phyloP scores from a whole-genome alignment of 108 stramenopile species.

The Aurantiochytrium sp. region DNA sequence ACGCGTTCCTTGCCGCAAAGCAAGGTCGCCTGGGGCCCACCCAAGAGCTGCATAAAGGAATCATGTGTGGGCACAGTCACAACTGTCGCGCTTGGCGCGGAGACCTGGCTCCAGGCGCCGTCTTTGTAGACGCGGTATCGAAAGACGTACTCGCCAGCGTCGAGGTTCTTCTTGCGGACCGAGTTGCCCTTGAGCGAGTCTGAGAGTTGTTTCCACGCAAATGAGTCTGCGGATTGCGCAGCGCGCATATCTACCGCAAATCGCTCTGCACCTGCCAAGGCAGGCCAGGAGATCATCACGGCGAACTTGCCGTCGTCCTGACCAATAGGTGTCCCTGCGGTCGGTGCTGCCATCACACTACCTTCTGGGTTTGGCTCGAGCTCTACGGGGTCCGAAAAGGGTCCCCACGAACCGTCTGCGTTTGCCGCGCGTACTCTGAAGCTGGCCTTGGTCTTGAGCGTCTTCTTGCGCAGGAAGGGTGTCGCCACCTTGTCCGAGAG shows the following conservation, averaged over 20 bases:
- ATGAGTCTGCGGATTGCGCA: not conserved
- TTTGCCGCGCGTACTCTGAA: not conserved
- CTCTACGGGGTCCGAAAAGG: not conserved
- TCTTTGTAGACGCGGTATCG: not conserved
- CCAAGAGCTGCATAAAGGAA: not conserved
- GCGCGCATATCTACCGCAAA: not conserved
- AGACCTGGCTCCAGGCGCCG: not conserved
- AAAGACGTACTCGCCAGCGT: not conserved
- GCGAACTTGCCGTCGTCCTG: not conserved
- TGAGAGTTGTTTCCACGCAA: not conserved
- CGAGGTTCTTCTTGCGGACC: slow-evolving; percentile 1
- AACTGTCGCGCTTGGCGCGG: not conserved
- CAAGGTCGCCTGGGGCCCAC: not conserved
- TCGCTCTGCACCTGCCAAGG: not conserved
- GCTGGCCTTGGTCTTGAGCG: not conserved
- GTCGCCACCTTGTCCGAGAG: not conserved
- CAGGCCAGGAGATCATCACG: not conserved
- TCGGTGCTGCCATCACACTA: not conserved
- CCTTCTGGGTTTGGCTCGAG: not conserved
- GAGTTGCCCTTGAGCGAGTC: not conserved
- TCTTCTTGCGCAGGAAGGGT: not conserved
- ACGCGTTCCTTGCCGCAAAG: not conserved
- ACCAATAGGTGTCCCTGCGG: not conserved
- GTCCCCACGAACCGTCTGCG: not conserved
- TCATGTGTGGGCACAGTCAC: not conserved